phyloP scores from a whole-genome alignment of 2,329 filamentous ascomycete species.

The Neoascochyta sp. region DNA sequence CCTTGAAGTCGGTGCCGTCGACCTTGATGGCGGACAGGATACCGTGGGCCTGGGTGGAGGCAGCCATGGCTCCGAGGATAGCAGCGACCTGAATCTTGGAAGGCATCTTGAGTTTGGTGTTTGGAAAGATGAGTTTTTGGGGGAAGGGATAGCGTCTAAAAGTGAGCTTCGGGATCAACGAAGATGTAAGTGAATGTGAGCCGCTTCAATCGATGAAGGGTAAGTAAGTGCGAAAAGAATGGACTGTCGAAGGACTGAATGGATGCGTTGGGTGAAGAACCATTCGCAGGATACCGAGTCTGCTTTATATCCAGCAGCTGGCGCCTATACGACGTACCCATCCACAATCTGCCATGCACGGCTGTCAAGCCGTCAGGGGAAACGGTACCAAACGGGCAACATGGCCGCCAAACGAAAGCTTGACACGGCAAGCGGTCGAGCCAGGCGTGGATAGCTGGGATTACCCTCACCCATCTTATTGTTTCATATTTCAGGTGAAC shows the following conservation, averaged over 20 bases:
- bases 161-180: slow-evolving; percentile 26
- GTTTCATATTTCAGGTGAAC: slow-evolving; percentile 10
- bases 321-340: slow-evolving; percentile 6
- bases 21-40: slow-evolving; percentile 43
- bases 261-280: slow-evolving; percentile 13
- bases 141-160: slow-evolving; percentile 8
- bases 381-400: slow-evolving; percentile 7
- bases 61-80: slow-evolving; percentile 31
- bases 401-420: slow-evolving; percentile 9
- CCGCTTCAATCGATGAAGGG: slow-evolving; percentile 29
- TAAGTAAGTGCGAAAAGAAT: slow-evolving; percentile 22
- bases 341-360: slow-evolving; percentile 6
- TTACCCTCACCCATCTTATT: slow-evolving; percentile 7
- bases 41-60: slow-evolving; percentile 46
- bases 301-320: slow-evolving; percentile 14
- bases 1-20: slow-evolving; percentile 46
- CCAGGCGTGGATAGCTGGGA: slow-evolving; percentile 2
- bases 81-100: slow-evolving; percentile 29
- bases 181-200: slow-evolving; percentile 21
- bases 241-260: slow-evolving; percentile 21
- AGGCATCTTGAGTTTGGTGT: slow-evolving; percentile 21
- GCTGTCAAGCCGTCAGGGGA: slow-evolving; percentile 8
- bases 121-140: slow-evolving; percentile 4
- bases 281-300: slow-evolving; percentile 1
- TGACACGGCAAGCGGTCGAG: slow-evolving; percentile 8